These are phyloP conservation scores for Trichoderma oligosporum DNA, from an alignment of 2,329 filamentous ascomycete species.

Conservation along the genomic window DNA sequence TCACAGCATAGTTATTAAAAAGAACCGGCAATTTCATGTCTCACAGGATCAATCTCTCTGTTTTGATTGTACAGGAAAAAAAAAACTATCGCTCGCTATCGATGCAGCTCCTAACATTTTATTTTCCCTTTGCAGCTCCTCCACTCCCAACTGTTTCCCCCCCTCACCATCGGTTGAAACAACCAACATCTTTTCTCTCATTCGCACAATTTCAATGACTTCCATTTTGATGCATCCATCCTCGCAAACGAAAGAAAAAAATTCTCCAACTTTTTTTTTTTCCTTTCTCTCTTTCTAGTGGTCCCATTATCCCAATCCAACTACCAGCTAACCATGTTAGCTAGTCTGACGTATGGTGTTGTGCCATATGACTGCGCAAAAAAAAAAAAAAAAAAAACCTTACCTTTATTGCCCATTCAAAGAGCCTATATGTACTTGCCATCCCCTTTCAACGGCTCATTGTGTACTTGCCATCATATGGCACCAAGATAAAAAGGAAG, in stretches of 20 bases:
- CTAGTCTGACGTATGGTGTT: slow-evolving; percentile 14
- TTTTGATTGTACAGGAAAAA: background rate
- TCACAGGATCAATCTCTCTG: background rate
- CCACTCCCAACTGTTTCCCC: too few relatives aligned
- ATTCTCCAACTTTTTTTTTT: background rate
- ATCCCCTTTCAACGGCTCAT: background rate
- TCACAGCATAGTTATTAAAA: too few relatives aligned
- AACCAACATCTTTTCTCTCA: too few relatives aligned
- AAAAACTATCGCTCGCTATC: slow-evolving; percentile 5
- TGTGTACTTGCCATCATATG: background rate
- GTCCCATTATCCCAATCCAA: background rate
- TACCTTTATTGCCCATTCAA: slow-evolving; percentile 1
- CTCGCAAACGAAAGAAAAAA: too few relatives aligned
- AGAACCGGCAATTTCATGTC: background rate
- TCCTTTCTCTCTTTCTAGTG: background rate
- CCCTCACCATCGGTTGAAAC: too few relatives aligned
- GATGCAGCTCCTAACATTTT: slow-evolving; percentile 1
- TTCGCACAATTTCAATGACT: too few relatives aligned
- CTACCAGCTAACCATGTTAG: background rate
- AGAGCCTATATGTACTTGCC: background rate
- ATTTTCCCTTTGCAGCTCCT: too few relatives aligned
- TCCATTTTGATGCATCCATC: too few relatives aligned
- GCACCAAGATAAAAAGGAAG: background rate
- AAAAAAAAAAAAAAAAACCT: background rate
- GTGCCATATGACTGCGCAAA: slow-evolving; percentile 10